phyloP scores from a whole-genome alignment of 2,329 filamentous ascomycete species.

The Pseudogymnoascus sp. region DNA sequence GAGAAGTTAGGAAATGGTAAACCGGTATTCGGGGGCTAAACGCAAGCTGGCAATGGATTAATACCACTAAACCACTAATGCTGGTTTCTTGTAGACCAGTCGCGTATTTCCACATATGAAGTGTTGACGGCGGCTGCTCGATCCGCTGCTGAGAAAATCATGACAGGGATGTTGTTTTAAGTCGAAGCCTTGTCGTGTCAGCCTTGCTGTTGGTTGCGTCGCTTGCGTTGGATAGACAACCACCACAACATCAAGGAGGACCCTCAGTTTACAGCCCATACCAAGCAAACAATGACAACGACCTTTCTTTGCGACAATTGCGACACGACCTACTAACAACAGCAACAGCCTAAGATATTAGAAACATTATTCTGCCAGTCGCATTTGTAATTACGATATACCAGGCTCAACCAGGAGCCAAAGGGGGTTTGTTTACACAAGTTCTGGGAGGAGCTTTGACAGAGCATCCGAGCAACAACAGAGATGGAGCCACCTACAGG shows the following conservation, averaged over 20 bases:
- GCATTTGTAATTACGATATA: background rate
- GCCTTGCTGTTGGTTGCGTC: slow-evolving; percentile 2
- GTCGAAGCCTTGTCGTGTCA: background rate
- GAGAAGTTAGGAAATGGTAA: too few species aligned
- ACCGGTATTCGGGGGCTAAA: too few species aligned
- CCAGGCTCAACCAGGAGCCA: background rate
- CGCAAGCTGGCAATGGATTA: too few species aligned
- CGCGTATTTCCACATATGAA: too few species aligned
- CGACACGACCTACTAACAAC: slow-evolving; percentile 6
- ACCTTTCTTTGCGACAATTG: slow-evolving; percentile 7
- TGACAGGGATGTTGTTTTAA: background rate
- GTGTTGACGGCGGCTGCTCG: too few species aligned
- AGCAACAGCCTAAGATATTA: background rate
- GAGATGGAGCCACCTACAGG: slow-evolving; percentile 14
- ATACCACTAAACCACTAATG: too few species aligned
- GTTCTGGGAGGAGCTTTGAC: slow-evolving; percentile 3
- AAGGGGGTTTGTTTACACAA: background rate
- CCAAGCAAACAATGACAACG: slow-evolving; percentile 7
- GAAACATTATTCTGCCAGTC: slow-evolving; percentile 1
- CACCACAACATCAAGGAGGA: slow-evolving; percentile 8
- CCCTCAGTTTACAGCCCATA: slow-evolving; percentile 8
- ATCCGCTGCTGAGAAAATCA: background rate
- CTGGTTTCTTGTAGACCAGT: too few species aligned
- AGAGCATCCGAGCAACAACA: slow-evolving; percentile 6
- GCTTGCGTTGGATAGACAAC: slow-evolving; percentile 7